Evolutionary conservation across 78 protist genomes (phyloP).

Genomic region (Mastigamoeba balamuthi): DNA sequence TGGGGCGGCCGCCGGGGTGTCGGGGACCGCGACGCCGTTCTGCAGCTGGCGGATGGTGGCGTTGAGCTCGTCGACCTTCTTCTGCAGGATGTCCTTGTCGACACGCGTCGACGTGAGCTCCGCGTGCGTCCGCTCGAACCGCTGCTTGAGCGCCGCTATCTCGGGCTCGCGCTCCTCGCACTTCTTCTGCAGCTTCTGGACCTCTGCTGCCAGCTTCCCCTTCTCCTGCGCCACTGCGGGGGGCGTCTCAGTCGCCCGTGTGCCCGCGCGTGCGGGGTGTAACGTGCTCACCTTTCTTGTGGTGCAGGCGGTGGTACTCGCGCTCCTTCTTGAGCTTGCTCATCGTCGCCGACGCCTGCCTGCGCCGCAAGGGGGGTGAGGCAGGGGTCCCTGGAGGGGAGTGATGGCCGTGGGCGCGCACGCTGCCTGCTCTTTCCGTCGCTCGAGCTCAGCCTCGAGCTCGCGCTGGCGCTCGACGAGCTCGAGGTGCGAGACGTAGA

Average conservation of each 20-base stretch:
- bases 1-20: too few species aligned
- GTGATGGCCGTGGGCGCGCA: background rate
- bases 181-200: slow-evolving; percentile 48
- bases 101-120: slow-evolving; percentile 31
- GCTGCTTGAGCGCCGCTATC: background rate
- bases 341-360: slow-evolving; percentile 33
- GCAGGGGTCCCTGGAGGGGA: too few species aligned
- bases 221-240: slow-evolving; percentile 76
- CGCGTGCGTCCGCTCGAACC: slow-evolving; percentile 16
- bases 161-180: slow-evolving; percentile 5
- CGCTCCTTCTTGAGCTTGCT: slow-evolving; percentile 66
- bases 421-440: slow-evolving; percentile 13
- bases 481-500: slow-evolving; percentile 46
- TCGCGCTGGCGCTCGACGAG: slow-evolving; percentile 6
- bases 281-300: too few species aligned
- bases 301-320: slow-evolving; percentile 67
- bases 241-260: too few species aligned
- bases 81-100: slow-evolving; percentile 7
- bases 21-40: too few species aligned
- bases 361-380: too few species aligned
- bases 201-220: slow-evolving; percentile 32
- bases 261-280: too few species aligned
- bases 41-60: too few species aligned
- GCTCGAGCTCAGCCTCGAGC: slow-evolving; percentile 17
- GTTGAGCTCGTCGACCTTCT: too few species aligned